Base-by-base conservation (phyloP, 306 rosid species). In the Cicer chorassanicum region DNA sequence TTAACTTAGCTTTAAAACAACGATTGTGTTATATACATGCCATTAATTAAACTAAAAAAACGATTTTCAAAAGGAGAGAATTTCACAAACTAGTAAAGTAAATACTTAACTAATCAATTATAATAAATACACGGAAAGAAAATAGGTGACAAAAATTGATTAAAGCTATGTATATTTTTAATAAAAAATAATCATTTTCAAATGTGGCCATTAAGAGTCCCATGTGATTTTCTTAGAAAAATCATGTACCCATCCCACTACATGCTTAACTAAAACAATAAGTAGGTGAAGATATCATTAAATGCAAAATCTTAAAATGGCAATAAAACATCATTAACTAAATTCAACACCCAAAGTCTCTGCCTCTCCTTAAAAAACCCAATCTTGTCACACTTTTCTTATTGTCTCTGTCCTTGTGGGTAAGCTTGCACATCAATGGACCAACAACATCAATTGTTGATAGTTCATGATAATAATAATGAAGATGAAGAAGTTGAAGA, bases 361-460 rank as follows among this genome's bases (percentile, higher is more conserved):
- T 39, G 10, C 8, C 29, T 57, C 36, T 57, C 70, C 8, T 39
- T 15, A 43, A 29, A 55, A 13, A 49, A 18, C 65, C 34, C 49
- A 76, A 70, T 53, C 80, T 74, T 81, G 39, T 21, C 56, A 9
- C 4, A 19, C 11, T 38, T 55, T n/a, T 43, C 9, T 2, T 75
- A 53, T 70, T 75, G 66, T 75, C 55, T 70, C 46, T 68, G 7
- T 34, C 36, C 57, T 51, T 68, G 29, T 65, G 75, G 57, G 74
- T 1, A 2, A 10, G 54, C 29, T 53, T 42, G 7, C 55, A 16
- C n/a, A 62, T 41, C 82, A 45, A 85, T 85, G 86, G 88, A 85
- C 18, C 71, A 72, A 42, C 50, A 38, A 10, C 72, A 55, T n/a
- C 55, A 68, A 18, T 48, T 65, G 36, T 42, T 65, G 51, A 55